Evolutionary conservation across 1,284 basidiomycete genomes (phyloP).

Genomic region (Ustilago loliicola): DNA sequence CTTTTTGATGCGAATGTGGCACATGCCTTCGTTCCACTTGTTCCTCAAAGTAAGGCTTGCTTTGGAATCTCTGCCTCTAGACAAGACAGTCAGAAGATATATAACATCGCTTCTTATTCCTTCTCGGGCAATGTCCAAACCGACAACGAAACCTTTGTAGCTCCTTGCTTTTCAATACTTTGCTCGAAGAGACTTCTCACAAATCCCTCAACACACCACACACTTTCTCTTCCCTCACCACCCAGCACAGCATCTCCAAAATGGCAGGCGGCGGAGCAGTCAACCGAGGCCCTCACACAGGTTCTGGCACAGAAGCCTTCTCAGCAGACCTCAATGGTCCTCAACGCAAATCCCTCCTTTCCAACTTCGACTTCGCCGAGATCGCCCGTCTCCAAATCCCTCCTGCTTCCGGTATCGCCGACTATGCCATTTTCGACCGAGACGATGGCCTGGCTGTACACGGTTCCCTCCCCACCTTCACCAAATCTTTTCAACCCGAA

Average conservation of each 20-base stretch:
- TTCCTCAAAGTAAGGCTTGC: not conserved
- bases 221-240: not conserved
- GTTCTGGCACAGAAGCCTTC: constrained; percentile 37
- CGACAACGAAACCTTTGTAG: not conserved
- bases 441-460: constrained; percentile 31
- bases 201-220: not conserved
- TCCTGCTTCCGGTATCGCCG: constrained; percentile 33
- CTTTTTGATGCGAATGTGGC: not conserved
- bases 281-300: constrained; percentile 44
- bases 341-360: constrained; percentile 33
- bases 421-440: constrained; percentile 48
- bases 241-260: not conserved
- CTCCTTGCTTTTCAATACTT: not conserved
- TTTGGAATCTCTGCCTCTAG: not conserved
- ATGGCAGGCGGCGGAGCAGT: constrained; percentile 41
- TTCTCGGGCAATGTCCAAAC: not conserved
- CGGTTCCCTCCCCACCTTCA: constrained; percentile 33
- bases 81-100: not conserved
- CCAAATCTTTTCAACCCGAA: constrained; percentile 27
- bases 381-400: constrained; percentile 38
- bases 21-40: not conserved
- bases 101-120: not conserved
- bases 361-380: constrained; percentile 37
- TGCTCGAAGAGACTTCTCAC: not conserved
- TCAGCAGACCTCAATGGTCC: constrained; percentile 26